Conservation (phyloP, 1,139 yeast species). For the Diutina siamensis region DNA sequence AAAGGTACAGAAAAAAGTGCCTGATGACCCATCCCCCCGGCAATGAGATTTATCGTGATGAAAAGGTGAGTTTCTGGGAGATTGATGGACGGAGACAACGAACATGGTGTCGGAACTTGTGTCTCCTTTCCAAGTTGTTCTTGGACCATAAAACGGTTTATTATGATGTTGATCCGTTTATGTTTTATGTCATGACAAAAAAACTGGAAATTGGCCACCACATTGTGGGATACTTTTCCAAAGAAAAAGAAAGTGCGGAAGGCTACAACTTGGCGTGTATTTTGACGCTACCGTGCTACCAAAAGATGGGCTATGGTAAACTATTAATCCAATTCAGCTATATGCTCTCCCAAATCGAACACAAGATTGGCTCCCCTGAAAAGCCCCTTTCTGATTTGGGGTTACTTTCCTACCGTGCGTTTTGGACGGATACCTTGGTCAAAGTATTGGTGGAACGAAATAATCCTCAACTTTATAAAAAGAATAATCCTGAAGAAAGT, state of each 20-base stretch:
- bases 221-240: slow-evolving; percentile 90
- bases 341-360: slow-evolving; percentile 76
- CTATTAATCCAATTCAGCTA: slow-evolving; percentile 87
- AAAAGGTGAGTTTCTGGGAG: slow-evolving; percentile 69
- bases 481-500: slow-evolving; percentile 21
- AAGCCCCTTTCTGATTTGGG: slow-evolving; percentile 95
- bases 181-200: slow-evolving; percentile 90
- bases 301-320: slow-evolving; percentile 88
- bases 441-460: slow-evolving; percentile 57
- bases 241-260: slow-evolving; percentile 93
- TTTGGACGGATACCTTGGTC: slow-evolving; percentile 87
- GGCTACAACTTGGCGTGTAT: slow-evolving; percentile 97
- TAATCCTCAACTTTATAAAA: slow-evolving; percentile 26
- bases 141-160: slow-evolving; percentile 91
- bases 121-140: slow-evolving; percentile 77
- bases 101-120: slow-evolving; percentile 92
- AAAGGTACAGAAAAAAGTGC: slow-evolving; percentile 78
- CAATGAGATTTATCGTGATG: slow-evolving; percentile 89
- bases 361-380: slow-evolving; percentile 92
- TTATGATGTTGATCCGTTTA: slow-evolving; percentile 94
- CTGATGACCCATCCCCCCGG: slow-evolving; percentile 95
- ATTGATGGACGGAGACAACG: slow-evolving; percentile 93
- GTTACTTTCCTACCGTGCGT: slow-evolving; percentile 83
- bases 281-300: slow-evolving; percentile 89
- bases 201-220: slow-evolving; percentile 87